A percentile compares a stretch with the other conserved stretches of the same genome.
phyloP scores from a whole-genome alignment of 2,329 filamentous ascomycete genomes.

The Onygenales sp. region DNA sequence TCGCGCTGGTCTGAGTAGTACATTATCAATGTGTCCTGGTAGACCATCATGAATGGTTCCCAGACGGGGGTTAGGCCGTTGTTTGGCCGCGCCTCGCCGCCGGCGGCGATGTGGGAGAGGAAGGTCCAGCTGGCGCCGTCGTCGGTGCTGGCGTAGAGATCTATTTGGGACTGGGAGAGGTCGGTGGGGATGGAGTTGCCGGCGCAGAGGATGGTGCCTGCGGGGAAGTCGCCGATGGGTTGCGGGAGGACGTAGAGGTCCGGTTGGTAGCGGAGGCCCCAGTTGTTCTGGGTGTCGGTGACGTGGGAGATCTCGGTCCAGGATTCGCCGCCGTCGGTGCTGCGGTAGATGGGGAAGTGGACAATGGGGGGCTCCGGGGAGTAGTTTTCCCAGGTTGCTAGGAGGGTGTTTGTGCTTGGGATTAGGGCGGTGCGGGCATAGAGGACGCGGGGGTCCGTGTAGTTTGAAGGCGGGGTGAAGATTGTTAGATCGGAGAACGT shows the following conservation, averaged over 20 bases:
- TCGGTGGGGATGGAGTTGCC: constrained; percentile 47
- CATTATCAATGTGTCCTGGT: constrained; percentile 50
- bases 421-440: constrained; percentile 43
- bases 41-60: constrained; percentile 58
- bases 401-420: constrained; percentile 33
- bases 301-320: constrained; percentile 58
- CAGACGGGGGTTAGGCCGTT: constrained; percentile 62
- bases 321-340: constrained; percentile 45
- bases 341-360: constrained; percentile 43
- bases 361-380: constrained; percentile 45
- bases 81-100: constrained; percentile 51
- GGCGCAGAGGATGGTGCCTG: constrained; percentile 54
- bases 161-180: constrained; percentile 56
- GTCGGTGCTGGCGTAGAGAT: constrained; percentile 58
- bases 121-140: constrained; percentile 56
- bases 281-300: constrained; percentile 53
- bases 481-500: not conserved
- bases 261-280: constrained; percentile 61
- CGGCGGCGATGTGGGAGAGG: constrained; percentile 54
- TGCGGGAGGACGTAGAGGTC: constrained; percentile 55
- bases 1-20: constrained; percentile 67
- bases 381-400: constrained; percentile 49
- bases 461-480: constrained; percentile 17
- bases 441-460: constrained; percentile 39
- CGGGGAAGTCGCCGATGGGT: constrained; percentile 47